These are phyloP conservation scores for Ceratobasidium sp. DNA, from an alignment of 1,284 basidiomycete genomes.

Conservation along the genomic window DNA sequence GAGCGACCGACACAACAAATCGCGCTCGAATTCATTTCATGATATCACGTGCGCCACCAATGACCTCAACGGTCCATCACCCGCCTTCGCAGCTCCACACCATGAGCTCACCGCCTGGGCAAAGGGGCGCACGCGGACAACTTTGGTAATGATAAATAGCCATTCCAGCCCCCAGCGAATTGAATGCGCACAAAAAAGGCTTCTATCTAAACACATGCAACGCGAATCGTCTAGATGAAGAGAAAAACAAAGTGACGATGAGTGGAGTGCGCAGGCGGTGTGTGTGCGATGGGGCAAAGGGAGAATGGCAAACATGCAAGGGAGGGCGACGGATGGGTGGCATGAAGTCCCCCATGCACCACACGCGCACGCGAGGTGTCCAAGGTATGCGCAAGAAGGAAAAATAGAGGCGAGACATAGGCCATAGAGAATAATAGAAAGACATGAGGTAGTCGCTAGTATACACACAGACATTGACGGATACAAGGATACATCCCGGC, in stretches of 20 bases:
- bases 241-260: background rate
- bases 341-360: slow-evolving; percentile 18
- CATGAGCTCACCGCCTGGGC: background rate
- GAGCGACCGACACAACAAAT: background rate
- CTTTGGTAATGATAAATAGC: background rate
- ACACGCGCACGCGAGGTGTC: slow-evolving; percentile 28
- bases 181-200: background rate
- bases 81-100: background rate
- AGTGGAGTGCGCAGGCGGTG: slow-evolving; percentile 17
- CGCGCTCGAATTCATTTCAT: background rate
- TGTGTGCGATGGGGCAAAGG: slow-evolving; percentile 22
- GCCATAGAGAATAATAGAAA: slow-evolving; percentile 18
- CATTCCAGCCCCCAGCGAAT: background rate
- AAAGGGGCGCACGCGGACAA: background rate
- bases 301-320: background rate
- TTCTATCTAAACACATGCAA: slow-evolving; percentile 34
- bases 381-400: slow-evolving; percentile 31
- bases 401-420: background rate
- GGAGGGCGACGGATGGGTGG: slow-evolving; percentile 3
- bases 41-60: background rate
- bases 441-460: slow-evolving; percentile 32
- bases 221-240: slow-evolving; percentile 17
- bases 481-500: slow-evolving; percentile 16
- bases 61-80: background rate
- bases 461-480: slow-evolving; percentile 37